Conservation (phyloP, 129 eudicot species). For the Deinandra increscens region DNA sequence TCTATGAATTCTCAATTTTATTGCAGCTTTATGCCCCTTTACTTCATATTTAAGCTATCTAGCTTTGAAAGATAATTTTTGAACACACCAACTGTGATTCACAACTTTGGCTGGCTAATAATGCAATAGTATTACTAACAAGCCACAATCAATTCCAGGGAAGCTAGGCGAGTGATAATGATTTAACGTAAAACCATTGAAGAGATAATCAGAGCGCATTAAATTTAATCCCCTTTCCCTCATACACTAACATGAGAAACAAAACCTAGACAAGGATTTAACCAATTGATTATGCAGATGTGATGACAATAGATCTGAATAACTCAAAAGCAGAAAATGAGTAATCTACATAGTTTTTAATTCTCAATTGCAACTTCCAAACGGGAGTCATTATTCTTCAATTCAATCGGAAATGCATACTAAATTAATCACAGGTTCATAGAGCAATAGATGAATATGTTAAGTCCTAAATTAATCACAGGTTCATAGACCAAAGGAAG, state of each 20-base stretch:
- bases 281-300: conserved; percentile 15
- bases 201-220: conserved; percentile 2
- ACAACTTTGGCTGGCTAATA: not conserved
- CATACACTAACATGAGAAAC: not conserved
- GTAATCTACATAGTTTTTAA: not conserved
- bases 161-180: not conserved
- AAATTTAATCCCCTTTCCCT: not conserved
- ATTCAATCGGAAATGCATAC: too few relatives aligned
- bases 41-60: conserved; percentile 29
- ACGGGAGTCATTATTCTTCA: not conserved
- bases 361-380: not conserved
- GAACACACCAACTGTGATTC: conserved; percentile 8
- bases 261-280: not conserved
- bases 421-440: conserved; percentile 3
- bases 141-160: not conserved
- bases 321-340: too few relatives aligned
- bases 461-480: not conserved
- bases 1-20: conserved; percentile 6
- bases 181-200: not conserved
- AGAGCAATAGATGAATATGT: not conserved
- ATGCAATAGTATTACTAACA: not conserved
- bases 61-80: conserved; percentile 9
- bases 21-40: conserved; percentile 13
- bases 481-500: too few relatives aligned
- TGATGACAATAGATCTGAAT: too few relatives aligned